Conservation (phyloP, 495 filamentous ascomycete species). For the Pseudoneurospora amorphoporcata region DNA sequence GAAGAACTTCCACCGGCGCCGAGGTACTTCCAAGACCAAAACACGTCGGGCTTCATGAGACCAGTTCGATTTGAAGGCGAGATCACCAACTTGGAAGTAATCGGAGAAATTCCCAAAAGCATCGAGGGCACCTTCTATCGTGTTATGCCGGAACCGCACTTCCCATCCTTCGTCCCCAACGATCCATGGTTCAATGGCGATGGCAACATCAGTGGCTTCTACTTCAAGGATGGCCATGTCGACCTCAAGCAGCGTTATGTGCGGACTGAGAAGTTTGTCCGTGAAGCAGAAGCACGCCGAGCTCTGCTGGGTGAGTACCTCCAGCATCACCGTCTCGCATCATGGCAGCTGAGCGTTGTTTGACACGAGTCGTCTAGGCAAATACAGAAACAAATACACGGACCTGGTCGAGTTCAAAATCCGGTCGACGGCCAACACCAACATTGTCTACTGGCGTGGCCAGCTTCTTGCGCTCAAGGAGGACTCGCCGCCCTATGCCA, state of each 20-base stretch:
- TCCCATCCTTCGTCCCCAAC: slow-evolving; percentile 6
- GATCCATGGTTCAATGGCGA: slow-evolving; percentile 13
- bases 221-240: slow-evolving; percentile 34
- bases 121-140: slow-evolving; percentile 34
- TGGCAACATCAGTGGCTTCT: slow-evolving; percentile 36
- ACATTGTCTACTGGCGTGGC: slow-evolving; percentile 37
- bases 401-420: slow-evolving; percentile 35
- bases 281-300: slow-evolving; percentile 29
- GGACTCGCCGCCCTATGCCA: slow-evolving; percentile 37
- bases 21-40: background rate
- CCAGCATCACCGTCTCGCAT: background rate
- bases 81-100: slow-evolving; percentile 24
- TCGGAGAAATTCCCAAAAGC: slow-evolving; percentile 24
- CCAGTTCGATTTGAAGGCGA: slow-evolving; percentile 21
- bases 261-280: slow-evolving; percentile 34
- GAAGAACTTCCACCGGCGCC: background rate
- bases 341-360: background rate
- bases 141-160: slow-evolving; percentile 24
- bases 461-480: slow-evolving; percentile 42
- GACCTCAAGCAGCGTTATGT: slow-evolving; percentile 40
- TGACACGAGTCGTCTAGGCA: slow-evolving; percentile 8
- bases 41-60: slow-evolving; percentile 3
- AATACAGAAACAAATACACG: slow-evolving; percentile 42
- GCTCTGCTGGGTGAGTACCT: slow-evolving; percentile 22
- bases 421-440: slow-evolving; percentile 40